These are phyloP conservation scores for Ostreobium quekettii DNA, from an alignment of 139 green algal species.

Conservation along the genomic window DNA sequence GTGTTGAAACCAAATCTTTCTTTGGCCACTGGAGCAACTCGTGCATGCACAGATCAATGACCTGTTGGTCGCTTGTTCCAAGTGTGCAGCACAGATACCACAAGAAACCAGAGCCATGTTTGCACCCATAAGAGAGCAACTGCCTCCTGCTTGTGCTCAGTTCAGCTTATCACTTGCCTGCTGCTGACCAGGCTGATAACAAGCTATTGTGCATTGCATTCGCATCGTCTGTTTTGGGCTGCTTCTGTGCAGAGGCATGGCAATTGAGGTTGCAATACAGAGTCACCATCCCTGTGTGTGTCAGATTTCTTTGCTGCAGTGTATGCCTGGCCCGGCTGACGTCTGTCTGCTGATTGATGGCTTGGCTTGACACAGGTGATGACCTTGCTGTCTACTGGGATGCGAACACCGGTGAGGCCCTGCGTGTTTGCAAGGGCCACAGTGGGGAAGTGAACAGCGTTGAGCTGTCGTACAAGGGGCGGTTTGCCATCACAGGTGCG, in stretches of 20 bases:
- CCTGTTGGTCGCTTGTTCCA: too few relatives aligned
- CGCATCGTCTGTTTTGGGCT: not conserved
- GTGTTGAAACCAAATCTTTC: too few relatives aligned
- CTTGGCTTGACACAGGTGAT: constrained; percentile 1
- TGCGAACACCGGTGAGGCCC: constrained; percentile 22
- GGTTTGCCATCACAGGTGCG: constrained; percentile 51
- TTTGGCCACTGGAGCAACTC: too few relatives aligned
- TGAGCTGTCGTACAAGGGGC: constrained; percentile 46
- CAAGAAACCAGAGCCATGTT: too few relatives aligned
- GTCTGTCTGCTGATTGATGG: not conserved
- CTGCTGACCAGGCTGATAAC: too few relatives aligned
- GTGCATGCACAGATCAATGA: too few relatives aligned
- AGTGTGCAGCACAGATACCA: too few relatives aligned
- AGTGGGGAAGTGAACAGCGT: constrained; percentile 36
- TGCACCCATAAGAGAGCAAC: too few relatives aligned
- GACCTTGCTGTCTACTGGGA: constrained; percentile 18
- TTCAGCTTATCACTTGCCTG: too few relatives aligned
- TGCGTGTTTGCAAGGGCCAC: constrained; percentile 58
- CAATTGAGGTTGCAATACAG: not conserved
- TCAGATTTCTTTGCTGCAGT: not conserved
- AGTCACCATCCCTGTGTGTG: not conserved
- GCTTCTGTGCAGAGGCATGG: not conserved
- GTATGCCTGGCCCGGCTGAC: not conserved
- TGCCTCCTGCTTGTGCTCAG: too few relatives aligned
- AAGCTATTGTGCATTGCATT: too few relatives aligned